Base-by-base conservation (phyloP, 768 basidiomycete genomes). In the Rhizopogon roseolus region DNA sequence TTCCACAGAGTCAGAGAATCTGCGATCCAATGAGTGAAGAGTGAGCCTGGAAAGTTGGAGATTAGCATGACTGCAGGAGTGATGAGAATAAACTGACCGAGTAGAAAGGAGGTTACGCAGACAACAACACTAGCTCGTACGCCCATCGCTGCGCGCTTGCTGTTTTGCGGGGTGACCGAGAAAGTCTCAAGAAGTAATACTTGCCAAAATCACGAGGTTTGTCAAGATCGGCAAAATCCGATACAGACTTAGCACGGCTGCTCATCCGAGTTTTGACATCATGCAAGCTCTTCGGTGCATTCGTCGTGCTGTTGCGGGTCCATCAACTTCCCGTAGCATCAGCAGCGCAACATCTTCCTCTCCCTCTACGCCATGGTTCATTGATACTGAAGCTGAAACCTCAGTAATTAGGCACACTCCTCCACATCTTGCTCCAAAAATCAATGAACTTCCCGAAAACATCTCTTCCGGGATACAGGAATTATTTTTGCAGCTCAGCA, bases 1-100 rank as follows among this genome's bases (percentile, higher is more conserved):
- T 89, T 91, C 91, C 91, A 93, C 39, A 93, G 77, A 34, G 91
- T 93, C 49, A 91, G 73, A 1, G 90, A 92, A 75, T 93, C 91
- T n/a, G 91, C 91, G 57, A 90, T 92, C 91, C 91, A 93, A 65
- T 93, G 87, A 36, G 90, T 92, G 66, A 91, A 91, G 5, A 93
- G 76, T 43, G 86, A 74, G 49, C 91, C 90, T 92, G 66, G 14
- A 16, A 36, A 22, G 11, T 9, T 5, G 19, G 11, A 27, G 46
- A 25, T 54, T 44, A 25, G 17, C 11, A 46, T 32, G 34, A 14
- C 41, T 6, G 25, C 39, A 11, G 14, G 43, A 1, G 34, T 37
- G 22, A 25, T 22, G 5, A 39, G 25, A 53, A 41, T 56, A 7
- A 17, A 44, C 76, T 40, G 53, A 88, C 90, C 90, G 22, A 93